These are phyloP conservation scores for Diaporthe ampelina DNA, from an alignment of 2,329 filamentous ascomycete species.

Conservation along the genomic window DNA sequence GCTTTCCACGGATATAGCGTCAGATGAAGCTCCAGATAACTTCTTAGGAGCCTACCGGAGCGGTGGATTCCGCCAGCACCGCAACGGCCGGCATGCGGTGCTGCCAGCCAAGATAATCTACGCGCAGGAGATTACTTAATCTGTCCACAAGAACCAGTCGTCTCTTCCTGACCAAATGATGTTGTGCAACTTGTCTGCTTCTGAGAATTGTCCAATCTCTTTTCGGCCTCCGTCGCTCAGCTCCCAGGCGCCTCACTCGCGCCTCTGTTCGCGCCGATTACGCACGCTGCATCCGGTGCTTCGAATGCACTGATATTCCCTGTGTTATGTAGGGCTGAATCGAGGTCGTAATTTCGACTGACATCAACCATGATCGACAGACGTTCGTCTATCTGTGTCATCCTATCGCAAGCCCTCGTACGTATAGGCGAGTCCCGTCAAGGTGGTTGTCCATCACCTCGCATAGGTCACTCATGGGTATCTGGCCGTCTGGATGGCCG, in stretches of 20 bases:
- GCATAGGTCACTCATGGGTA: constrained; percentile 3
- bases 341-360: constrained; percentile 7
- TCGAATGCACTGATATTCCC: constrained; percentile 7
- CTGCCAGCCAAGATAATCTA: constrained; percentile 22
- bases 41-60: constrained; percentile 27
- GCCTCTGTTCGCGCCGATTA: not conserved
- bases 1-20: constrained; percentile 4
- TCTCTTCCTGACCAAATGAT: not conserved
- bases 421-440: constrained; percentile 40
- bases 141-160: not conserved
- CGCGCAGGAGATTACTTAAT: not conserved
- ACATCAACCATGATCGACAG: constrained; percentile 24
- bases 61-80: constrained; percentile 30
- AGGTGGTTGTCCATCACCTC: not conserved
- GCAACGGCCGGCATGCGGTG: constrained; percentile 24
- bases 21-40: constrained; percentile 10
- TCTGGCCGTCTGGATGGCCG: constrained; percentile 20
- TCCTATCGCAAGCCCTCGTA: constrained; percentile 20
- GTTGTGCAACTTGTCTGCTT: not conserved
- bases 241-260: not conserved
- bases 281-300: not conserved
- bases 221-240: not conserved
- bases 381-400: constrained; percentile 29
- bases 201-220: not conserved
- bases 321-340: constrained; percentile 27